Evolutionary conservation across 805 yeast genomes (phyloP).

Genomic region (Wickerhamomyces bovis): DNA sequence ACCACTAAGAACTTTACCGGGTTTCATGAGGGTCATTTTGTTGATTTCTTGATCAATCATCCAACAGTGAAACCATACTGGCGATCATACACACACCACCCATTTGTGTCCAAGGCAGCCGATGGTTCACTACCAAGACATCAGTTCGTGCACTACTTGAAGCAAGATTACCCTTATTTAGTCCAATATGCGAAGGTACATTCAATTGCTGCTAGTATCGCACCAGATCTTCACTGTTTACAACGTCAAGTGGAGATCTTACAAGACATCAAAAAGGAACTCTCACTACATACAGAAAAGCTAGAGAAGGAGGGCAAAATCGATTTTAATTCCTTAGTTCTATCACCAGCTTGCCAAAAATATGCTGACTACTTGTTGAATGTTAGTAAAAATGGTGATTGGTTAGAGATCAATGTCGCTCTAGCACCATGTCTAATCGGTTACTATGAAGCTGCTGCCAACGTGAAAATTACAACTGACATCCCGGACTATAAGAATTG

Average conservation of each 20-base stretch:
- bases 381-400: conserved; percentile 48
- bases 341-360: conserved; percentile 50
- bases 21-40: conserved; percentile 27
- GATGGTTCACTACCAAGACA: conserved; percentile 41
- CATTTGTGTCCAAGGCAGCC: conserved; percentile 52
- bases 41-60: conserved; percentile 48
- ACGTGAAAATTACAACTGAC: conserved; percentile 28
- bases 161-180: conserved; percentile 64
- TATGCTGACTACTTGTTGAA: conserved; percentile 57
- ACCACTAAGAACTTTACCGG: conserved; percentile 1
- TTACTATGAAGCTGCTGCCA: conserved; percentile 42
- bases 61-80: conserved; percentile 50
- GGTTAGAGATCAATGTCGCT: conserved; percentile 61
- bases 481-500: conserved; percentile 37
- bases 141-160: conserved; percentile 45
- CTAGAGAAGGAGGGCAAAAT: conserved; percentile 38
- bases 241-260: conserved; percentile 46
- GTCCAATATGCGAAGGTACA: conserved; percentile 64
- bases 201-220: conserved; percentile 54
- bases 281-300: conserved; percentile 48
- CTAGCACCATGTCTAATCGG: conserved; percentile 75
- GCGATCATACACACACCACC: conserved; percentile 54
- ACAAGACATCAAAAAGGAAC: conserved; percentile 46
- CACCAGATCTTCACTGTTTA: conserved; percentile 48
- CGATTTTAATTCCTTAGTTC: conserved; percentile 39